Evolutionary conservation across 805 yeast genomes (phyloP), one percentile per base, ranked within the genome.

Genomic region (Ogataea corticis): DNA sequence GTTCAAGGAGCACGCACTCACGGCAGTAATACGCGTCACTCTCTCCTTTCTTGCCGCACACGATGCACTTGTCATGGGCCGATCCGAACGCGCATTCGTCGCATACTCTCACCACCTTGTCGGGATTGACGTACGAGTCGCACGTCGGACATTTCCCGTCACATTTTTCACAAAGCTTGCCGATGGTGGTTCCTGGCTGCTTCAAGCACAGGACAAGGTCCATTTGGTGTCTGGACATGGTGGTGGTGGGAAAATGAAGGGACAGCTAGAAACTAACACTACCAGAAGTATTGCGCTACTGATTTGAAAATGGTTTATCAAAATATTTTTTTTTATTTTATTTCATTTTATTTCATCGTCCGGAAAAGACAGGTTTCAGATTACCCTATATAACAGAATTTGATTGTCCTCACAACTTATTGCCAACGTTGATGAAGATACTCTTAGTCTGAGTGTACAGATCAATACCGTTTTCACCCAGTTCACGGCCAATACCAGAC

Each of bases 141-240:
- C 98, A 91, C 2, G 82, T 72, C 2, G 97, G 97, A 58, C 98
- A 91, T 53, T 82, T 76, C 1, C 97, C 97, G 61, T 91, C 97
- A 63, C 98, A 91, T 62, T 77, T 86, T 27, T 79, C 82, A 58
- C 98, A 91, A 3, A 91, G 70, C 41, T 73, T 68, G 1, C 96
- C 98, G 3, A 78, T 62, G 14, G 70, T 66, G 0, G 81, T 76
- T 0, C 97, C 97, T 1, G 96, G 89, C 56, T 81, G 94, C 61
- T 85, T 87, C 76, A 86, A 70, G 61, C 98, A 91, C 70, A 84
- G 81, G 2, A 86, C 77, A 19, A 90, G 73, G 61, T 91, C 97
- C 41, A 83, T 80, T 65, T 90, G 96, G 65, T 90, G 96, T 44
- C 94, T 82, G 2, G 96, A 87, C 97, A 90, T 89, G 17, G 27